Percentiles rank a stretch among this genome's conserved stretches.
phyloP scores from a whole-genome alignment of 1,284 basidiomycete genomes.

The Boletus albobrunnescens region DNA sequence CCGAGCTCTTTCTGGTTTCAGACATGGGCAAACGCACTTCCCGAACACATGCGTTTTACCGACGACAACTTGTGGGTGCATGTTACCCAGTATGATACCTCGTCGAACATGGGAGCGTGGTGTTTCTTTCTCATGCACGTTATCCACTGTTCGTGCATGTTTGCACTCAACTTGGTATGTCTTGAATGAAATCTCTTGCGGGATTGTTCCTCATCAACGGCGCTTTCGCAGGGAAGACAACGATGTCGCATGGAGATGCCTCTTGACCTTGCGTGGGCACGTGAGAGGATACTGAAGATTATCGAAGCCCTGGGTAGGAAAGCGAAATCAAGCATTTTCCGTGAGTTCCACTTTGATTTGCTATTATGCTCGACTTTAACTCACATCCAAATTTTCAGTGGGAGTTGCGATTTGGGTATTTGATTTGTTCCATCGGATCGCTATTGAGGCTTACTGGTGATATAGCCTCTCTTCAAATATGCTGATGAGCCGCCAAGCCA shows the following conservation, averaged over 20 bases:
- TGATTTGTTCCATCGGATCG: slow-evolving; percentile 2
- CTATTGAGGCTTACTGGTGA: slow-evolving; percentile 12
- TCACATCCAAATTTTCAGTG: slow-evolving; percentile 40
- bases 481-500: slow-evolving; percentile 48
- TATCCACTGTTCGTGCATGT: slow-evolving; percentile 58
- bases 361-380: neutral
- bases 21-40: slow-evolving; percentile 62
- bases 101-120: slow-evolving; percentile 73
- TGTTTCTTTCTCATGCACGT: slow-evolving; percentile 71
- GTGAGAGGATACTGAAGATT: slow-evolving; percentile 54
- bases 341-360: slow-evolving; percentile 42
- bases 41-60: slow-evolving; percentile 64
- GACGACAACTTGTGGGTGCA: slow-evolving; percentile 65
- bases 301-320: slow-evolving; percentile 59
- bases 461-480: slow-evolving; percentile 63
- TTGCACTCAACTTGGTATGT: slow-evolving; percentile 63
- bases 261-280: slow-evolving; percentile 46
- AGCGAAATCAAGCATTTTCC: slow-evolving; percentile 60
- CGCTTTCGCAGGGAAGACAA: slow-evolving; percentile 28
- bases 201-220: neutral
- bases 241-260: slow-evolving; percentile 29
- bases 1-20: slow-evolving; percentile 24
- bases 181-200: neutral
- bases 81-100: slow-evolving; percentile 69
- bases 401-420: slow-evolving; percentile 62